Evolutionary conservation across 257 asterid species (phyloP).

Genomic region (Echium plantagineum): DNA sequence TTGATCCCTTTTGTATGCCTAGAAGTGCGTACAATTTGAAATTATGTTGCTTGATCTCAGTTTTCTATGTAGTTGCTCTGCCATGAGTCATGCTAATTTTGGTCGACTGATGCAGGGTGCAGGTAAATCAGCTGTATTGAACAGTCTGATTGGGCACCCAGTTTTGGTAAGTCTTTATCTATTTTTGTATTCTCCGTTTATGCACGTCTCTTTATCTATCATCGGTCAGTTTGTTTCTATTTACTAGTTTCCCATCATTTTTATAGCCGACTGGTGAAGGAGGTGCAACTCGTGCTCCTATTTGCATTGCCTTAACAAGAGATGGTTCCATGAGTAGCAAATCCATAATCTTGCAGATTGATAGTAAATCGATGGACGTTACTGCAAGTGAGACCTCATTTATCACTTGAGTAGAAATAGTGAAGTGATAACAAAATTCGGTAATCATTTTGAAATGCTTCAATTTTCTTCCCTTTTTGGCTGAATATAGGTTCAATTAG

Average conservation of each 20-base stretch:
- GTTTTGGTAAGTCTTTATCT: slow-evolving; percentile 53
- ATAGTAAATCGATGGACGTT: slow-evolving; percentile 82
- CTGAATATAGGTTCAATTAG: slow-evolving; percentile 75
- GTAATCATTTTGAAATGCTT: slow-evolving; percentile 10
- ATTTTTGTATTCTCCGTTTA: slow-evolving; percentile 1
- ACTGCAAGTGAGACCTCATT: slow-evolving; percentile 52
- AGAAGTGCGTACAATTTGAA: no score
- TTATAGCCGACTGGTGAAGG: slow-evolving; percentile 98
- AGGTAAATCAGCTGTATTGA: slow-evolving; percentile 92
- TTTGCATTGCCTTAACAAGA: slow-evolving; percentile 71
- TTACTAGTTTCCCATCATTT: slow-evolving; percentile 1
- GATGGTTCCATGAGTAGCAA: slow-evolving; percentile 77
- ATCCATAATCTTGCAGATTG: slow-evolving; percentile 79
- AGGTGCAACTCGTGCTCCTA: slow-evolving; percentile 99
- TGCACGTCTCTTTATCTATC: background rate
- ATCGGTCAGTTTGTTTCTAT: background rate
- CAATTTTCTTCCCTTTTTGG: slow-evolving; percentile 12
- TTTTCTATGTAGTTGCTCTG: background rate
- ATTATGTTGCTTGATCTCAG: no score
- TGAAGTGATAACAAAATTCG: background rate
- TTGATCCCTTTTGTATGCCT: no score
- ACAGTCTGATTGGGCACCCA: slow-evolving; percentile 94
- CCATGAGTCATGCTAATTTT: slow-evolving; percentile 3
- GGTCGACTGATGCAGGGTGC: slow-evolving; percentile 59
- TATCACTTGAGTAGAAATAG: background rate